Conservation (phyloP, 73 alveolate genomes). For the Stentor roeselii region DNA sequence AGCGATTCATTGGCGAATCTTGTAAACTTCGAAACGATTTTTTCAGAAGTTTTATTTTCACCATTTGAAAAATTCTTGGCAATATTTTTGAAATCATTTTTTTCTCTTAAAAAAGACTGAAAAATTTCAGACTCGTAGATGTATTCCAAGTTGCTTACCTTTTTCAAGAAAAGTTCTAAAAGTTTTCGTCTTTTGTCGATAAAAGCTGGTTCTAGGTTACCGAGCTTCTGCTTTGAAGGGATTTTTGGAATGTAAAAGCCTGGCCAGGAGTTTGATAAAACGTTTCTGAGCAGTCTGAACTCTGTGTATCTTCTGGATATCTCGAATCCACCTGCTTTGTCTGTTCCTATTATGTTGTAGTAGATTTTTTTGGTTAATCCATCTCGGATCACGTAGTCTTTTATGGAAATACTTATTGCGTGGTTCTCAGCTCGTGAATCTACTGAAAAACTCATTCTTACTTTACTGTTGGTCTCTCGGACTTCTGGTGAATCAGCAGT, state of each 20-base stretch:
- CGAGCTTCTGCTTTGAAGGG: conserved; percentile 54
- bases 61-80: background rate
- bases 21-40: background rate
- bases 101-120: conserved; percentile 42
- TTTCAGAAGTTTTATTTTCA: background rate
- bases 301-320: conserved; percentile 54
- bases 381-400: background rate
- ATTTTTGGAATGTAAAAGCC: conserved; percentile 62
- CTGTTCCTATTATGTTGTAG: conserved; percentile 48
- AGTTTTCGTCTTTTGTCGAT: conserved; percentile 34
- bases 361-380: conserved; percentile 14
- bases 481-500: too few relatives aligned
- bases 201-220: conserved; percentile 27
- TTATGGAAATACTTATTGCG: background rate
- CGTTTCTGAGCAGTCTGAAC: conserved; percentile 43
- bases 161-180: conserved; percentile 37
- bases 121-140: conserved; percentile 46
- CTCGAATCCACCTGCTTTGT: conserved; percentile 48
- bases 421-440: background rate
- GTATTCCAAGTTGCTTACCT: conserved; percentile 31
- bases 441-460: background rate
- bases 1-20: background rate
- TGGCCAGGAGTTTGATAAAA: conserved; percentile 40
- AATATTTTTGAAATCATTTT: conserved; percentile 22
- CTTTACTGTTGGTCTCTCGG: background rate